phyloP scores from a whole-genome alignment of 306 rosid species.

The Rubus parviflorus region DNA sequence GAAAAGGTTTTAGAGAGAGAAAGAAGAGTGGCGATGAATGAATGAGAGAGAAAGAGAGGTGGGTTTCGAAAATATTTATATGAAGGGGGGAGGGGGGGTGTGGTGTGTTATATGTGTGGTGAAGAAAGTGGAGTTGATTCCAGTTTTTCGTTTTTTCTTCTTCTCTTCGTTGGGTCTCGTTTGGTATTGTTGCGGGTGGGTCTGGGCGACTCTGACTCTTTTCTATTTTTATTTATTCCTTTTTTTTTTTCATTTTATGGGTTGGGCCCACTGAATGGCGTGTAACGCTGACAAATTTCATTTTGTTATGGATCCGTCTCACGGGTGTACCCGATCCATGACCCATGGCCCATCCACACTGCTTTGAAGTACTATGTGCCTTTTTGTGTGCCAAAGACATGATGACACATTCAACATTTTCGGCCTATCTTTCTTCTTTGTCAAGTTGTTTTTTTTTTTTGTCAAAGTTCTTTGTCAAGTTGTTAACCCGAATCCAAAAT shows the following conservation, averaged over 20 bases:
- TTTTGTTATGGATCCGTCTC: too few relatives aligned
- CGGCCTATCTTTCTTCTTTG: background rate
- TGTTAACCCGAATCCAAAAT: background rate
- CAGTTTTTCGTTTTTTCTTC: conserved; percentile 37
- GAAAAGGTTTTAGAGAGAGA: conserved; percentile 19
- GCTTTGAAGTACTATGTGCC: too few relatives aligned
- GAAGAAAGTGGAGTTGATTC: conserved; percentile 49
- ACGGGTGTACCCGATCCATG: background rate
- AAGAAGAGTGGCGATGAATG: conserved; percentile 42
- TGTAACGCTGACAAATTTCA: conserved; percentile 19
- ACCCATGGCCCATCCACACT: background rate
- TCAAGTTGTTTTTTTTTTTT: background rate
- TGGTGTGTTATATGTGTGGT: conserved; percentile 39
- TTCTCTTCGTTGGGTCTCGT: background rate
- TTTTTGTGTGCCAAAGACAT: too few relatives aligned
- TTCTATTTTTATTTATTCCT: background rate
- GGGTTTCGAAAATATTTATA: conserved; percentile 12
- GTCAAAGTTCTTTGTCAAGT: background rate
- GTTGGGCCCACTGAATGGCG: conserved; percentile 33
- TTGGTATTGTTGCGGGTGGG: conserved; percentile 30
- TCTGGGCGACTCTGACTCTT: conserved; percentile 26
- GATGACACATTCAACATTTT: background rate
- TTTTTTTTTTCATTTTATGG: background rate
- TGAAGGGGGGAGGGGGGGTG: background rate
- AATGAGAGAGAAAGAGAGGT: conserved; percentile 25